Conservation (phyloP, 257 asterid species). For the Solanum boliviense region DNA sequence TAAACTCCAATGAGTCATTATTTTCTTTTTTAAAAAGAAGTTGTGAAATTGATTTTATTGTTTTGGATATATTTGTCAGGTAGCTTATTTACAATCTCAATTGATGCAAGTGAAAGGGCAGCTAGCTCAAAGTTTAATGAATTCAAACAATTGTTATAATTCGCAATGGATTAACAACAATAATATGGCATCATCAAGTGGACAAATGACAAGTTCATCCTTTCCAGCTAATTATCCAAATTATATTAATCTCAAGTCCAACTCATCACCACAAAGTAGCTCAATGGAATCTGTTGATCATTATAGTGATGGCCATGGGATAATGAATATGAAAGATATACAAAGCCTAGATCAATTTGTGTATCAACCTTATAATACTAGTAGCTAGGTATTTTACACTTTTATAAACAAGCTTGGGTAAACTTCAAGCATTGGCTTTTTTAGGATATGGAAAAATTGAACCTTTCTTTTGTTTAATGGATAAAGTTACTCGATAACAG, state of each 20-base stretch:
- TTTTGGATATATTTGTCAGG: constrained; percentile 21
- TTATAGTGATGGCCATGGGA: neutral
- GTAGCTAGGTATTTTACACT: neutral
- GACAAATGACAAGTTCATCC: neutral
- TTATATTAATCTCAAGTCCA: constrained; percentile 12
- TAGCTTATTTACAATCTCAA: constrained; percentile 71
- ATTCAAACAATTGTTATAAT: constrained; percentile 16
- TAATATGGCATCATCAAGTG: neutral
- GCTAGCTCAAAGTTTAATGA: constrained; percentile 36
- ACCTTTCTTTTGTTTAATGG: neutral
- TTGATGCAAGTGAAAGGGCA: constrained; percentile 61
- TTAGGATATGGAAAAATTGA: neutral
- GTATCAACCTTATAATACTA: neutral
- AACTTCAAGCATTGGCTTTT: neutral
- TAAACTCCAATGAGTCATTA: neutral
- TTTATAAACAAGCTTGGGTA: neutral
- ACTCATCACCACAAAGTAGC: constrained; percentile 14
- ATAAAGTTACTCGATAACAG: neutral
- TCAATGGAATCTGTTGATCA: neutral
- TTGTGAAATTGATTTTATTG: neutral
- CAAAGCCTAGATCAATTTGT: neutral
- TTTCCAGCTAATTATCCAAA: neutral
- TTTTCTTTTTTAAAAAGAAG: neutral
- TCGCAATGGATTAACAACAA: neutral
- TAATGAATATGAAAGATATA: neutral